phyloP scores from a whole-genome alignment of 2,329 filamentous ascomycete species.

The Gnomoniopsis sp. region DNA sequence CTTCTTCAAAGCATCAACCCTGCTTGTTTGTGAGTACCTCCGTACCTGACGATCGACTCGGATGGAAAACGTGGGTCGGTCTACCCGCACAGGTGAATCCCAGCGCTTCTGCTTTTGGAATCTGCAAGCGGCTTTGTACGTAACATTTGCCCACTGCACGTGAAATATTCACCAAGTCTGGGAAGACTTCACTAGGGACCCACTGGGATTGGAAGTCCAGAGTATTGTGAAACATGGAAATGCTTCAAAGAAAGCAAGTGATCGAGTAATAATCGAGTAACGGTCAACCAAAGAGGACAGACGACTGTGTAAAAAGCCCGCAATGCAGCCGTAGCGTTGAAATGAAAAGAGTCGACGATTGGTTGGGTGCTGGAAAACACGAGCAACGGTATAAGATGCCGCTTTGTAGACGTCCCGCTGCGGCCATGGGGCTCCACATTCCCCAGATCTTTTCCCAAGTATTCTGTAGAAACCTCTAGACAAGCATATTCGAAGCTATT shows the following conservation, averaged over 20 bases:
- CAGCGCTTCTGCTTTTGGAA: slow-evolving; percentile 10
- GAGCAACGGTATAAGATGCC: no score
- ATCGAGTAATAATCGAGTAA: slow-evolving; percentile 16
- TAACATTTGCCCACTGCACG: slow-evolving; percentile 7
- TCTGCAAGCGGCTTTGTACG: slow-evolving; percentile 16
- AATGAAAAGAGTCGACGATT: no score
- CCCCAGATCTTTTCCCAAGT: no score
- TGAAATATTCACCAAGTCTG: not conserved
- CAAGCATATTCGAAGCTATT: no score
- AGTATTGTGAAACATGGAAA: not conserved
- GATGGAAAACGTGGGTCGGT: slow-evolving; percentile 10
- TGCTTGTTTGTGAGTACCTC: no score
- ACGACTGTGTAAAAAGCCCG: not conserved
- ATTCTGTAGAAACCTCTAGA: no score
- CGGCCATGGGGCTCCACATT: no score
- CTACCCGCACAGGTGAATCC: slow-evolving; percentile 5
- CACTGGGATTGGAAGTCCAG: slow-evolving; percentile 1
- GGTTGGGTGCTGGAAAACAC: no score
- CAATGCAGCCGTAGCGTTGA: not conserved
- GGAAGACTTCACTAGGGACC: not conserved
- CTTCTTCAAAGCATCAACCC: not conserved
- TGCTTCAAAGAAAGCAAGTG: not conserved
- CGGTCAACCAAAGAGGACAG: not conserved
- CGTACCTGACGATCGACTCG: slow-evolving; percentile 12
- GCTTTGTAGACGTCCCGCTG: no score